A percentile compares a stretch with the other conserved stretches of the same genome.
Conservation (phyloP, 805 yeast genomes). For the Metschnikowia lachancei region DNA sequence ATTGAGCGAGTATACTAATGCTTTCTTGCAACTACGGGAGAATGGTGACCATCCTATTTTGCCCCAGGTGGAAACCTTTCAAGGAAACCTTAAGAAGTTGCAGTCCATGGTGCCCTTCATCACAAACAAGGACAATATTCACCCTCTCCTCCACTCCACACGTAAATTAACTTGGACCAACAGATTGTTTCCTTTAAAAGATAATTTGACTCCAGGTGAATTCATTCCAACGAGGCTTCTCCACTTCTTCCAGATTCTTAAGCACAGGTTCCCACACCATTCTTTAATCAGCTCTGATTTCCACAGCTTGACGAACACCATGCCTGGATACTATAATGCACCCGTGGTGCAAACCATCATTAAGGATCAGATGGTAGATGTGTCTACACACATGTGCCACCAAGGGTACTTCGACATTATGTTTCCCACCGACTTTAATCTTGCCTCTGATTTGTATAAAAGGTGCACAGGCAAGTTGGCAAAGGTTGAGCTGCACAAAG, state of each 20-base stretch:
- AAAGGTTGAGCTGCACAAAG: slow-evolving; percentile 54
- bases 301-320: slow-evolving; percentile 43
- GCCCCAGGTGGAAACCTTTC: slow-evolving; percentile 21
- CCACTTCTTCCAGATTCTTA: slow-evolving; percentile 61
- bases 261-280: slow-evolving; percentile 70
- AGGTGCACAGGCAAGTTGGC: slow-evolving; percentile 62
- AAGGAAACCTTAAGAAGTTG: slow-evolving; percentile 26
- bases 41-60: slow-evolving; percentile 41
- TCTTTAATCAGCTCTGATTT: slow-evolving; percentile 74
- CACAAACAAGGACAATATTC: slow-evolving; percentile 37
- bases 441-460: slow-evolving; percentile 59
- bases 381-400: slow-evolving; percentile 72
- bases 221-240: slow-evolving; percentile 76
- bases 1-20: slow-evolving; percentile 53
- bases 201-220: slow-evolving; percentile 67
- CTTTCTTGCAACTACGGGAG: slow-evolving; percentile 56
- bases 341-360: slow-evolving; percentile 82
- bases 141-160: slow-evolving; percentile 59
- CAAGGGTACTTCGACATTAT: slow-evolving; percentile 85
- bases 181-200: slow-evolving; percentile 61
- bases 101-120: slow-evolving; percentile 31
- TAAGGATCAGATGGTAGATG: slow-evolving; percentile 63
- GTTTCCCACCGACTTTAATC: slow-evolving; percentile 77
- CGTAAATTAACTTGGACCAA: slow-evolving; percentile 44
- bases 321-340: slow-evolving; percentile 56